These are phyloP conservation scores for Solanum chacoense DNA, from an alignment of 305 asterid species.

Conservation along the genomic window DNA sequence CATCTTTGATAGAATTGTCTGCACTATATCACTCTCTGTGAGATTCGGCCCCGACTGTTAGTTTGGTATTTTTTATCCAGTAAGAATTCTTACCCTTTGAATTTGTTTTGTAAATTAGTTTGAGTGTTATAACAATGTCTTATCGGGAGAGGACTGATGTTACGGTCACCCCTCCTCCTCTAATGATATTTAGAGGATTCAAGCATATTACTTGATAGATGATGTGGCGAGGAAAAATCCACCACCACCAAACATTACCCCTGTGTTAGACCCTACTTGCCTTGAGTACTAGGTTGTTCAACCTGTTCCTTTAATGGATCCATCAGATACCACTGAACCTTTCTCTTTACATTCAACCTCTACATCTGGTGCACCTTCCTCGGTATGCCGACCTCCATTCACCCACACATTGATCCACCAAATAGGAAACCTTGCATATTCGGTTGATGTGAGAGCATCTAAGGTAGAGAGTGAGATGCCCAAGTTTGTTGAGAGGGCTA, in stretches of 20 bases:
- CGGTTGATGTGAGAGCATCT: neutral
- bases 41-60: too few species aligned
- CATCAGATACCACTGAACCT: neutral
- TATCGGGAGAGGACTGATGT: neutral
- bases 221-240: neutral
- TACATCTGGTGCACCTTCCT: neutral
- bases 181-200: neutral
- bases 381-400: neutral
- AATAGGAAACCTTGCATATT: neutral
- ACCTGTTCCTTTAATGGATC: neutral
- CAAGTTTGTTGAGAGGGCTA: neutral
- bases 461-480: neutral
- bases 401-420: neutral
- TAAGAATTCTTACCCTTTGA: neutral
- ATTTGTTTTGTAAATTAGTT: neutral
- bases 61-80: neutral
- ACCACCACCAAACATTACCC: neutral
- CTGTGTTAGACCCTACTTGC: neutral
- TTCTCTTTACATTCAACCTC: neutral
- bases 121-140: neutral
- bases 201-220: neutral
- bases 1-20: neutral
- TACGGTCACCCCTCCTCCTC: neutral
- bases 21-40: neutral
- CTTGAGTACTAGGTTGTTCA: too few species aligned